Percentiles rank a stretch among this genome's conserved stretches.
These are phyloP conservation scores for Naegleria gruberi DNA, from an alignment of 208 protist genomes.

Conservation along the genomic window DNA sequence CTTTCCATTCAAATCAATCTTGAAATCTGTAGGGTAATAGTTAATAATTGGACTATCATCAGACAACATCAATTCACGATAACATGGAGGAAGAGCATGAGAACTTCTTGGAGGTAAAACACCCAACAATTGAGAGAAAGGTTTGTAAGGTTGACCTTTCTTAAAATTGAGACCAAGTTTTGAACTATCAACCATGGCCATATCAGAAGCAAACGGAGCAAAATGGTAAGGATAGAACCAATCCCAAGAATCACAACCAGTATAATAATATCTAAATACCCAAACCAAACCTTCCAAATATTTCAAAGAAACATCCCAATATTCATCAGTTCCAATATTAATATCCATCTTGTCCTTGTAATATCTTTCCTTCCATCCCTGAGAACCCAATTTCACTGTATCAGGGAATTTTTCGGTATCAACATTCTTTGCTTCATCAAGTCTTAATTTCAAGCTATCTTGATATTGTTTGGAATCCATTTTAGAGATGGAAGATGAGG, in stretches of 20 bases:
- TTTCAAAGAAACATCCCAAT: background rate
- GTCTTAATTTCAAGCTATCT: background rate
- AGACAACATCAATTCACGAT: background rate
- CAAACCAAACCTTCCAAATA: constrained; percentile 56
- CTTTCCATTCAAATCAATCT: constrained; percentile 3
- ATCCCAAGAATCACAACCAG: constrained; percentile 57
- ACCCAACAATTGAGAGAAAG: constrained; percentile 90
- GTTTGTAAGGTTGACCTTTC: constrained; percentile 56
- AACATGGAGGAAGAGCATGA: background rate
- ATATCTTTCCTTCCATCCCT: background rate
- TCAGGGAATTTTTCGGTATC: background rate
- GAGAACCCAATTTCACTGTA: background rate
- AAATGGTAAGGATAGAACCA: constrained; percentile 85
- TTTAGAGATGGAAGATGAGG: background rate
- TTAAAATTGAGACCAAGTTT: constrained; percentile 54
- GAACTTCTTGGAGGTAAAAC: constrained; percentile 79
- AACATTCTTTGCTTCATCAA: background rate
- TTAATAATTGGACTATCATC: background rate
- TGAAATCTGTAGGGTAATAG: constrained; percentile 1
- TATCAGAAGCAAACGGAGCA: constrained; percentile 73
- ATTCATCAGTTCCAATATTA: background rate
- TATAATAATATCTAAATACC: constrained; percentile 61
- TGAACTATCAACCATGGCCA: constrained; percentile 61
- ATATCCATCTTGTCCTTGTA: background rate
- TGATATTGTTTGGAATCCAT: background rate